Base-by-base conservation (phyloP, 2,329 filamentous ascomycete species). In the Alternaria burnsii region DNA sequence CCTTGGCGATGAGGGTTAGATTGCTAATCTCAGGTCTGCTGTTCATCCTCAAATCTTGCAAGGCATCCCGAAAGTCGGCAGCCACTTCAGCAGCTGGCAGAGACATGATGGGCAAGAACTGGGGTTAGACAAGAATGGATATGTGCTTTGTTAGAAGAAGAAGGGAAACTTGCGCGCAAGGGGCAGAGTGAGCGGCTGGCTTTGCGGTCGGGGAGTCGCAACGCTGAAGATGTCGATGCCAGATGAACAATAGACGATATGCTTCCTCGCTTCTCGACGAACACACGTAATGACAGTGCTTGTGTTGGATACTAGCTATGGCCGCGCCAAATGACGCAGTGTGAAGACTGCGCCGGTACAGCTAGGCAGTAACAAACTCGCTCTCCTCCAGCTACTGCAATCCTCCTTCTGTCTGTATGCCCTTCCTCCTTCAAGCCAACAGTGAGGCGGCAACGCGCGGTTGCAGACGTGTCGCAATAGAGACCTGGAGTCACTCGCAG, bases 1-100 rank as follows among this genome's bases (percentile, higher is more conserved):
- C 95, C 79, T 96, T 93, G 61, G 95, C 95, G 81, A 99, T 98
- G 78, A 97, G 89, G 64, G 95, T 99, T 81, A 99, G 82, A 81
- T 96, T 98, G 85, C 91, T 94, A 79, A 99, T 99, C 81, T 98
- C 94, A 80, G 93, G 93, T 76, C 93, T 90, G 81, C 93, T 92
- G 82, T 97, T 97, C 77, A 89, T 87, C 68, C 91, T 92, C 74
- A 99, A 85, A 80, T 97, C 94, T 82, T 97, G 92, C 77, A 99
- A 84, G 55, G 94, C 95, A 76, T 93, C 91, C 78, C 91, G 92
- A 82, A 97, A 99, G 82, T 98, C 95, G 80, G 94, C 91, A 65
- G 94, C 94, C 71, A 99, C 92, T 81, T 97, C 93, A 78, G 92
- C 93, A 66, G 91, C 89, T 68, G 83, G 84, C 68, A 85, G 83